Evolutionary conservation across 306 rosid genomes (phyloP).

Genomic region (Cucumis sativus): DNA sequence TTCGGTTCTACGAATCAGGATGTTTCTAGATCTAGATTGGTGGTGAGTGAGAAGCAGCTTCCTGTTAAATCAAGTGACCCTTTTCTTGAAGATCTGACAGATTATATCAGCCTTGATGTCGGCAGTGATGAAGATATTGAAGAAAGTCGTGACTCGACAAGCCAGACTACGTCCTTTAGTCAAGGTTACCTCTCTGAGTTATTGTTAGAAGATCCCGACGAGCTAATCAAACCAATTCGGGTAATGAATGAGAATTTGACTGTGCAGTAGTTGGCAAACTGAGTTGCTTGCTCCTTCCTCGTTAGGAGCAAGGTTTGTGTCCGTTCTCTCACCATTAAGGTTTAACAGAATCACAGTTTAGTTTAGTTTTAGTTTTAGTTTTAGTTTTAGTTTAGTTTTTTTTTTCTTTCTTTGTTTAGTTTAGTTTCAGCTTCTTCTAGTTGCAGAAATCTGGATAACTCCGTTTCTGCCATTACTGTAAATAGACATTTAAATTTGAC

Average conservation of each 20-base stretch:
- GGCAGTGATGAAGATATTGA: conserved; percentile 30
- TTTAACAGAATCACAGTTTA: neutral
- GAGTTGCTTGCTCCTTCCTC: neutral
- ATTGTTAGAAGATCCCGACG: conserved; percentile 36
- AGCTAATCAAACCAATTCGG: conserved; percentile 43
- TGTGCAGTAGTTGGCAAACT: conserved; percentile 6
- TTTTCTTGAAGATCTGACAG: conserved; percentile 24
- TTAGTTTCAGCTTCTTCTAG: neutral
- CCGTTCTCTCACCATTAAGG: neutral
- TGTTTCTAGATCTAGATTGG: conserved; percentile 21
- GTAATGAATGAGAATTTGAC: conserved; percentile 22
- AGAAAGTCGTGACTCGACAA: conserved; percentile 20
- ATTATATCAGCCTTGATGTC: conserved; percentile 40
- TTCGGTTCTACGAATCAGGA: conserved; percentile 32
- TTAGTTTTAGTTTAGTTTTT: neutral
- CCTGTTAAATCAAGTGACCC: conserved; percentile 9
- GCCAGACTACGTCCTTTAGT: conserved; percentile 17
- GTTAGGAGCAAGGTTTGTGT: neutral
- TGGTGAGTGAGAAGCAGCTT: conserved; percentile 20
- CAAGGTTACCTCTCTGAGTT: conserved; percentile 29
- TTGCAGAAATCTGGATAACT: neutral
- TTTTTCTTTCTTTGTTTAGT: too few relatives aligned
- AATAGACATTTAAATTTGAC: neutral
- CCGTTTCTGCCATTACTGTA: neutral
- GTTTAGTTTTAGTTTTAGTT: neutral